phyloP scores from a whole-genome alignment of 768 basidiomycete species.

The Agaricus subrufescens region DNA sequence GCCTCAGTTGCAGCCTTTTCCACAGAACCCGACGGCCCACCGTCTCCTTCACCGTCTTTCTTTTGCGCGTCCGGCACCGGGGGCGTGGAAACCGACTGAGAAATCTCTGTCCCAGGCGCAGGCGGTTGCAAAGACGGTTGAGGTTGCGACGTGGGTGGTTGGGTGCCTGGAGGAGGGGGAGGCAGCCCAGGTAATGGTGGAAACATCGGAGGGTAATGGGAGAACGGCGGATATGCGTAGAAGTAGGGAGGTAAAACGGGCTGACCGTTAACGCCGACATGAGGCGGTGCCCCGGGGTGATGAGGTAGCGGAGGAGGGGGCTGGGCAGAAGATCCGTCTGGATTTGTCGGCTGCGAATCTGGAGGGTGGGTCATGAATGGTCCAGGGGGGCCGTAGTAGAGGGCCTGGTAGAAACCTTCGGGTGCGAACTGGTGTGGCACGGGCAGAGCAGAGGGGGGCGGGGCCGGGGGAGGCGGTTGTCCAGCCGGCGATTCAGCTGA shows the following conservation, averaged over 20 bases:
- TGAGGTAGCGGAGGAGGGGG: background rate
- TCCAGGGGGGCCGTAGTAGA: conserved; percentile 34
- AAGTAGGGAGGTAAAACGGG: conserved; percentile 37
- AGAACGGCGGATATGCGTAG: conserved; percentile 32
- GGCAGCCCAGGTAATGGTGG: conserved; percentile 21
- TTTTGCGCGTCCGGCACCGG: conserved; percentile 15
- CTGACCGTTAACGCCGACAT: conserved; percentile 25
- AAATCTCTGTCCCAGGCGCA: background rate
- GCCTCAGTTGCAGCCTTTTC: conserved; percentile 7
- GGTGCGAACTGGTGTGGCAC: conserved; percentile 16
- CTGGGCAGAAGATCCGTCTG: conserved; percentile 17
- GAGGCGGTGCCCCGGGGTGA: conserved; percentile 15
- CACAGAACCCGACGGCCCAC: conserved; percentile 5
- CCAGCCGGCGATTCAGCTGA: conserved; percentile 26
- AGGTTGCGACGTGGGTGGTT: conserved; percentile 10
- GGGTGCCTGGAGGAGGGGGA: conserved; percentile 14
- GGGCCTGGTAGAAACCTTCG: conserved; percentile 34
- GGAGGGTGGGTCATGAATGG: conserved; percentile 27
- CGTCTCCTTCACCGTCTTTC: conserved; percentile 14
- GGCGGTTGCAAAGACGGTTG: background rate
- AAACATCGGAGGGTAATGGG: conserved; percentile 32
- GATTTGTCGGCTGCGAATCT: conserved; percentile 20
- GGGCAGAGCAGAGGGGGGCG: conserved; percentile 1
- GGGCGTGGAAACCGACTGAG: background rate
- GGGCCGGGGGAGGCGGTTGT: conserved; percentile 18